Evolutionary conservation across 73 alveolate genomes (phyloP).

Genomic region (Paramecium octaurelia): DNA sequence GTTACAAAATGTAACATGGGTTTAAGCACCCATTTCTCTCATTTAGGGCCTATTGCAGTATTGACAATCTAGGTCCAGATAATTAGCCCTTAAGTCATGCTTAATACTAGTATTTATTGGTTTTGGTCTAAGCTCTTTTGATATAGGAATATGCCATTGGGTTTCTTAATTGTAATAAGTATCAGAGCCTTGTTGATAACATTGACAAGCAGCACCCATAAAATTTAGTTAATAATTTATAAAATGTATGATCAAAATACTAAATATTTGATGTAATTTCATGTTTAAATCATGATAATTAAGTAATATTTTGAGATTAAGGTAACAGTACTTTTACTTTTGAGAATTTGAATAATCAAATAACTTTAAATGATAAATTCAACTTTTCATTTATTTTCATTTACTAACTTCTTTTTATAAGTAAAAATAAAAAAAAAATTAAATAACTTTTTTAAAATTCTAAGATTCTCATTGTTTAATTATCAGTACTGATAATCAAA

Average conservation of each 20-base stretch:
- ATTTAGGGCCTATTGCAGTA: not conserved
- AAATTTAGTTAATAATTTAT: not conserved
- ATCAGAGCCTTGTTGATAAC: not conserved
- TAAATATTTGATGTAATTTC: not conserved
- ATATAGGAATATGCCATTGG: not conserved
- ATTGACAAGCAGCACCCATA: not conserved
- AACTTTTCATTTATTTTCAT: not conserved
- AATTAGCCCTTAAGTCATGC: not conserved
- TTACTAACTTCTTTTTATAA: not conserved
- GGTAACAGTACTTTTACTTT: too few relatives aligned
- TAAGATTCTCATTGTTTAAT: too few relatives aligned
- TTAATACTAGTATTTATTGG: not conserved
- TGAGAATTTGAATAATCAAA: too few relatives aligned
- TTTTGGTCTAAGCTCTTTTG: not conserved
- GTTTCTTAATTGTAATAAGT: not conserved
- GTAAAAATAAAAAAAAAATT: too few relatives aligned
- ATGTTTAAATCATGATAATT: not conserved
- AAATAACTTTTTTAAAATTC: too few relatives aligned
- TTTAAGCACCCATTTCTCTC: not conserved
- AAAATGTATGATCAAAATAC: not conserved
- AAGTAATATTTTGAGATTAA: too few relatives aligned
- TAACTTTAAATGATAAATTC: too few relatives aligned
- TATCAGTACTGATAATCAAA: too few relatives aligned
- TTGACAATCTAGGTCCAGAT: not conserved
- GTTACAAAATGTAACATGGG: not conserved